Percentiles rank a stretch among this genome's conserved stretches.
These are phyloP conservation scores for Macrocystidia cucumis DNA, from an alignment of 1,284 basidiomycete genomes.

Conservation along the genomic window DNA sequence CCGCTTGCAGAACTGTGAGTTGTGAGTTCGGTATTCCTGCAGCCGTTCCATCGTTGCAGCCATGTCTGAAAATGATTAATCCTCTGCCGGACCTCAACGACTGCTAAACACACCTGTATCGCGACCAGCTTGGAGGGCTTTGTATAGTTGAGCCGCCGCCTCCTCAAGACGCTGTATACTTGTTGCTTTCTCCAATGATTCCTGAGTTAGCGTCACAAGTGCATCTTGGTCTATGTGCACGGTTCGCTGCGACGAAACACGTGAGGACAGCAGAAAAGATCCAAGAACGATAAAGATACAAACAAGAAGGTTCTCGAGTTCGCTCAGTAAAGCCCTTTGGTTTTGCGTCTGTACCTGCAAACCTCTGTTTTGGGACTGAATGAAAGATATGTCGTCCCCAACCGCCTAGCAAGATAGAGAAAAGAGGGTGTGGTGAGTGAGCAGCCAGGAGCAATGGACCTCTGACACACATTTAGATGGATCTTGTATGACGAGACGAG, in stretches of 20 bases:
- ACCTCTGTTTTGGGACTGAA: constrained; percentile 95
- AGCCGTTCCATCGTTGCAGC: constrained; percentile 90
- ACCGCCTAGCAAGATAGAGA: constrained; percentile 65
- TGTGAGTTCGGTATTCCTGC: constrained; percentile 84
- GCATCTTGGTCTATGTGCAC: constrained; percentile 84
- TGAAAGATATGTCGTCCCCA: constrained; percentile 90
- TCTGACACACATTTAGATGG: constrained; percentile 73
- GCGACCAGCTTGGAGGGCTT: constrained; percentile 86
- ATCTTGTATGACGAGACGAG: constrained; percentile 89
- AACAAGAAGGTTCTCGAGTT: constrained; percentile 82
- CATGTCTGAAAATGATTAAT: constrained; percentile 52
- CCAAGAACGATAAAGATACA: constrained; percentile 14
- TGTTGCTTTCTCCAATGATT: constrained; percentile 71
- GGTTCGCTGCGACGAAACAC: constrained; percentile 59
- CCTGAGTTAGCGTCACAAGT: constrained; percentile 75
- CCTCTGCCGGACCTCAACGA: constrained; percentile 3
- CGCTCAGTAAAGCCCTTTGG: constrained; percentile 75
- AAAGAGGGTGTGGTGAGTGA: constrained; percentile 9
- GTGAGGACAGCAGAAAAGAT: constrained; percentile 1
- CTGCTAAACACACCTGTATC: constrained; percentile 81
- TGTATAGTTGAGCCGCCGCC: constrained; percentile 88
- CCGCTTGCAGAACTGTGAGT: constrained; percentile 87
- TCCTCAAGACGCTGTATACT: constrained; percentile 78
- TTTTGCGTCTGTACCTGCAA: constrained; percentile 98
- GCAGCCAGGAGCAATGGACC: constrained; percentile 1